Conservation (phyloP, 441 rosid genomes). For the Geranium incanum region DNA sequence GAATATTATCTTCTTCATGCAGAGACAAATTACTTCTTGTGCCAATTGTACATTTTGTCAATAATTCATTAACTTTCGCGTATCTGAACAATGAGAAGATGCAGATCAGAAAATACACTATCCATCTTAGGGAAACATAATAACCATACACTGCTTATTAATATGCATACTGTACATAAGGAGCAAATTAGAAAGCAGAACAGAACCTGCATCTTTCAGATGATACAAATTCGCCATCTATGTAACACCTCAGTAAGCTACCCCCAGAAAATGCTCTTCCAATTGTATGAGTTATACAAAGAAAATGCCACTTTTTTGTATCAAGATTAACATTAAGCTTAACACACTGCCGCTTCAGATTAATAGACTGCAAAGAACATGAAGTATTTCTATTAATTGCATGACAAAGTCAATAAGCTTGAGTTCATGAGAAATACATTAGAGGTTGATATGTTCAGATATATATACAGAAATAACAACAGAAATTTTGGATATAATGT, state of each 20-base stretch:
- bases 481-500: not conserved
- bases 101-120: constrained; percentile 20
- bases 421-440: not conserved
- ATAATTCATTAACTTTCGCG: constrained; percentile 74
- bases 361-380: constrained; percentile 55
- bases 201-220: constrained; percentile 98
- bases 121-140: constrained; percentile 4
- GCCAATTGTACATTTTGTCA: constrained; percentile 80
- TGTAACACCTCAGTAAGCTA: constrained; percentile 76
- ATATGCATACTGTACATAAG: constrained; percentile 7
- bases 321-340: constrained; percentile 55
- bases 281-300: constrained; percentile 83
- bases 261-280: constrained; percentile 99
- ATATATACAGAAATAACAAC: not conserved
- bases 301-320: constrained; percentile 90
- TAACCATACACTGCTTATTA: constrained; percentile 11
- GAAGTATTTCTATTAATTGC: constrained; percentile 18
- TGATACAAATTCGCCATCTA: constrained; percentile 81
- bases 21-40: constrained; percentile 50
- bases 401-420: constrained; percentile 10
- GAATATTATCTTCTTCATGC: constrained; percentile 50
- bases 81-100: constrained; percentile 50
- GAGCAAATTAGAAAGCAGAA: constrained; percentile 13
- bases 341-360: constrained; percentile 71
- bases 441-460: not conserved